A percentile compares a stretch with the other conserved stretches of the same genome.
phyloP scores from a whole-genome alignment of 2,329 filamentous ascomycete genomes.

The Phialocephala subalpina region DNA sequence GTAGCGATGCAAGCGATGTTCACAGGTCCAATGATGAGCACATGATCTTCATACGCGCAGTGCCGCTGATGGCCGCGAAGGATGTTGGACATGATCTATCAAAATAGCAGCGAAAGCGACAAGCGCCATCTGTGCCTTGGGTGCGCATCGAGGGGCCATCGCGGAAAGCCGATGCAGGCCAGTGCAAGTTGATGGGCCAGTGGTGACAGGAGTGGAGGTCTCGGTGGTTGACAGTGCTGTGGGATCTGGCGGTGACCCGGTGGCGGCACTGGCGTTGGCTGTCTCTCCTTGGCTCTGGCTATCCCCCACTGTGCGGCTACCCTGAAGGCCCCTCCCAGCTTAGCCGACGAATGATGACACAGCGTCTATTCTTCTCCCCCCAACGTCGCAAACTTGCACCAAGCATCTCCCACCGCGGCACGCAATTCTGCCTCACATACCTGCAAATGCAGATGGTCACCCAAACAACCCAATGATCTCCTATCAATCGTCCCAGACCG shows the following conservation, averaged over 20 bases:
- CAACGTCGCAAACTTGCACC: background rate
- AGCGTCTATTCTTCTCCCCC: slow-evolving; percentile 34
- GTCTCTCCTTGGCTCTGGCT: background rate
- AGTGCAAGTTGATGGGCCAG: background rate
- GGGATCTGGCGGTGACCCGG: background rate
- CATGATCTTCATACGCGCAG: slow-evolving; percentile 35
- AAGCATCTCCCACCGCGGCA: slow-evolving; percentile 7
- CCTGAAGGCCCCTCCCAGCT: slow-evolving; percentile 12
- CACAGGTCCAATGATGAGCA: slow-evolving; percentile 35
- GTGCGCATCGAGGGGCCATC: slow-evolving; percentile 14
- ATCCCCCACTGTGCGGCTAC: background rate
- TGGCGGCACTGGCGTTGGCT: background rate
- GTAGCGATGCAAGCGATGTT: slow-evolving; percentile 15
- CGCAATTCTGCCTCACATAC: slow-evolving; percentile 35
- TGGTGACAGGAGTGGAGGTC: background rate
- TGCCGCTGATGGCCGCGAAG: slow-evolving; percentile 19
- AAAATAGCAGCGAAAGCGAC: slow-evolving; percentile 35
- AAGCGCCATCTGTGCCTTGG: slow-evolving; percentile 32
- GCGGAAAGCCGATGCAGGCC: slow-evolving; percentile 29
- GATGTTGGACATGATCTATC: slow-evolving; percentile 11
- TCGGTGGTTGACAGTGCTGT: background rate
- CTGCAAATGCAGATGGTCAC: slow-evolving; percentile 1
- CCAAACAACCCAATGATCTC: background rate
- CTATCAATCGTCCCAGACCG: background rate
- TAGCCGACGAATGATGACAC: slow-evolving; percentile 40